These are phyloP conservation scores for Diaporthe helianthi DNA, from an alignment of 2,329 filamentous ascomycete genomes.

Conservation along the genomic window DNA sequence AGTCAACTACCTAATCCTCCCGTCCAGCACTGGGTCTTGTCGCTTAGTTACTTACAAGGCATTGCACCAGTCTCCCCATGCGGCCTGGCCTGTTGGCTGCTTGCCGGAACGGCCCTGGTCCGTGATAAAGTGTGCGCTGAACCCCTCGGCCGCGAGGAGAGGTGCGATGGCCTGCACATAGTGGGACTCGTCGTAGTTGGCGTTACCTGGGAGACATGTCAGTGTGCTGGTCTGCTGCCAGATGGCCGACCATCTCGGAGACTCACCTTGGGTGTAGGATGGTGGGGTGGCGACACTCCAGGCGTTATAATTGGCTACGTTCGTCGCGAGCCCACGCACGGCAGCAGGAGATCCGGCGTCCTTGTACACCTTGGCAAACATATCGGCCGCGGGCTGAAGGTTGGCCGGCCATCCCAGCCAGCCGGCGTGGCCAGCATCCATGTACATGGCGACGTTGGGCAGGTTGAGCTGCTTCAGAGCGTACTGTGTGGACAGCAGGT, in stretches of 20 bases:
- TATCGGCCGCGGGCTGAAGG: slow-evolving; percentile 54
- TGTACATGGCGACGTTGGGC: slow-evolving; percentile 64
- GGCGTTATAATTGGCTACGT: slow-evolving; percentile 66
- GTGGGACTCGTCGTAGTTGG: slow-evolving; percentile 59
- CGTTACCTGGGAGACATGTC: slow-evolving; percentile 47
- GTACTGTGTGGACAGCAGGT: slow-evolving; percentile 58
- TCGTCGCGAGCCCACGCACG: slow-evolving; percentile 63
- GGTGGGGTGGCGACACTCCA: slow-evolving; percentile 52
- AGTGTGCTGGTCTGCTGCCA: neutral
- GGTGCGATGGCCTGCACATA: slow-evolving; percentile 71
- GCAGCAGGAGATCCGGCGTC: slow-evolving; percentile 56
- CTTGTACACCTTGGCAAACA: slow-evolving; percentile 57
- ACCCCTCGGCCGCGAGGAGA: slow-evolving; percentile 59
- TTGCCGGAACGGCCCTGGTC: slow-evolving; percentile 61
- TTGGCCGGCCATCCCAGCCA: slow-evolving; percentile 67
- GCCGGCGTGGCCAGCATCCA: slow-evolving; percentile 64
- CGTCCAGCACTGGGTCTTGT: accelerated
- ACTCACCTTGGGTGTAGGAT: slow-evolving; percentile 50
- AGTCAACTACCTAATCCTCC: neutral
- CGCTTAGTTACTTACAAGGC: slow-evolving; percentile 41
- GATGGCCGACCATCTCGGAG: neutral
- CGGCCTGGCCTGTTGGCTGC: slow-evolving; percentile 66
- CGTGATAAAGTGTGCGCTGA: slow-evolving; percentile 55
- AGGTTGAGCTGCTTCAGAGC: slow-evolving; percentile 60
- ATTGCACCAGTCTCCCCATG: slow-evolving; percentile 75